These are phyloP conservation scores for Botrytis porri DNA, from an alignment of 2,329 filamentous ascomycete genomes.

Conservation along the genomic window DNA sequence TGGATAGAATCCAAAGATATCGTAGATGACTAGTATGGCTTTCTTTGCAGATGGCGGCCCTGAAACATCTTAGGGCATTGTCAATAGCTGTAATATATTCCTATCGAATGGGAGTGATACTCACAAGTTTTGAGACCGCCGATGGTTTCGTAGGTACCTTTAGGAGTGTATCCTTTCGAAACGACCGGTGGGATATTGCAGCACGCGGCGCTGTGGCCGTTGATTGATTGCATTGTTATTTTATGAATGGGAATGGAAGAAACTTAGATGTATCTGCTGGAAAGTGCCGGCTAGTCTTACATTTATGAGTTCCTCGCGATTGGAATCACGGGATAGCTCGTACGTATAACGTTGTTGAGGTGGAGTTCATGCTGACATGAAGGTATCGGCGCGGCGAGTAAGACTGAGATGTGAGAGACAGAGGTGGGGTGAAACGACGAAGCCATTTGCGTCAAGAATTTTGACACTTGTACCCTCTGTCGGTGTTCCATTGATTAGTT, in stretches of 20 bases:
- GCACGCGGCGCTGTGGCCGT: conserved; percentile 53
- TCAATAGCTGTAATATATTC: background rate
- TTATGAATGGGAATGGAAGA: background rate
- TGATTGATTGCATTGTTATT: conserved; percentile 23
- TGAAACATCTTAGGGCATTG: conserved; percentile 40
- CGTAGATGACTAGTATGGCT: conserved; percentile 57
- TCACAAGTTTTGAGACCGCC: conserved; percentile 53
- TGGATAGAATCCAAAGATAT: conserved; percentile 68
- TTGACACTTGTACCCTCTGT: background rate
- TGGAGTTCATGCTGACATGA: background rate
- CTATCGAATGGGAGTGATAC: conserved; percentile 16
- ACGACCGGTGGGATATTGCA: conserved; percentile 57
- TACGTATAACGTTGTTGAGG: no score
- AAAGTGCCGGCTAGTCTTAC: background rate
- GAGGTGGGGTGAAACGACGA: background rate
- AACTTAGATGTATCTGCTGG: background rate
- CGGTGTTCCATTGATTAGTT: background rate
- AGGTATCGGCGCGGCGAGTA: background rate
- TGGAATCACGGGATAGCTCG: background rate
- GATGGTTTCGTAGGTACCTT: conserved; percentile 55
- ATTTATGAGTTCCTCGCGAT: background rate
- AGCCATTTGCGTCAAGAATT: background rate
- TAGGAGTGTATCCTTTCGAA: conserved; percentile 50
- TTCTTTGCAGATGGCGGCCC: conserved; percentile 48
- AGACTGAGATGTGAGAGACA: background rate